Conservation (phyloP, 257 asterid species). For the Solanum verrucosum region DNA sequence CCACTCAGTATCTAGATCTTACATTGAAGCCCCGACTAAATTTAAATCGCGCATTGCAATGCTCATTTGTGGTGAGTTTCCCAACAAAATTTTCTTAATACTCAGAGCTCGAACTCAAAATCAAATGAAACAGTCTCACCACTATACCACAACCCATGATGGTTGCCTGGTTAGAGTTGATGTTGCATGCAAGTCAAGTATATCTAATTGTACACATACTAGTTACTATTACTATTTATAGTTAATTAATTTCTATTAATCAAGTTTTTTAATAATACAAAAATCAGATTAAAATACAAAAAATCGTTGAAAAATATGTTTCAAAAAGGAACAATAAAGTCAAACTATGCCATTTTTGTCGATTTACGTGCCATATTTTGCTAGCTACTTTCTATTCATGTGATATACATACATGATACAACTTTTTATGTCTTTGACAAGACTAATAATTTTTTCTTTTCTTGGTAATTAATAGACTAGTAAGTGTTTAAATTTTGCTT, state of each 20-base stretch:
- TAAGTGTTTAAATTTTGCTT: not conserved
- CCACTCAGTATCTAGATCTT: fast-evolving
- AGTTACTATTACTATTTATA: not conserved
- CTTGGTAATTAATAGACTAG: not conserved
- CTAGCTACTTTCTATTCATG: not conserved
- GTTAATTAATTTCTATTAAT: not conserved
- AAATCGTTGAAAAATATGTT: not conserved
- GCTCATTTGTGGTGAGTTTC: too few relatives aligned
- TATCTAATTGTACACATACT: not conserved
- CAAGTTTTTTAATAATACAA: not conserved
- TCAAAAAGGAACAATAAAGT: not conserved
- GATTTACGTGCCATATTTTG: not conserved
- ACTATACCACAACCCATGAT: fast-evolving
- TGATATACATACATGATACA: not conserved
- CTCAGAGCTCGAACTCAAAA: too few relatives aligned
- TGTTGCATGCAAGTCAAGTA: not conserved
- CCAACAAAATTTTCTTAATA: too few relatives aligned
- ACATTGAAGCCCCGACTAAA: fast-evolving
- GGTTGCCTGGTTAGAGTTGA: not conserved
- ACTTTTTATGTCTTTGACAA: not conserved
- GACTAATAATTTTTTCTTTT: not conserved
- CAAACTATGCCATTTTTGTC: not conserved
- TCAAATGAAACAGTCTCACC: not conserved
- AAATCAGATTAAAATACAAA: not conserved
- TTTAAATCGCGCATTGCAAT: too few relatives aligned